Evolutionary conservation across 2,329 filamentous ascomycete genomes (phyloP).

Genomic region (Xylaria digitata): DNA sequence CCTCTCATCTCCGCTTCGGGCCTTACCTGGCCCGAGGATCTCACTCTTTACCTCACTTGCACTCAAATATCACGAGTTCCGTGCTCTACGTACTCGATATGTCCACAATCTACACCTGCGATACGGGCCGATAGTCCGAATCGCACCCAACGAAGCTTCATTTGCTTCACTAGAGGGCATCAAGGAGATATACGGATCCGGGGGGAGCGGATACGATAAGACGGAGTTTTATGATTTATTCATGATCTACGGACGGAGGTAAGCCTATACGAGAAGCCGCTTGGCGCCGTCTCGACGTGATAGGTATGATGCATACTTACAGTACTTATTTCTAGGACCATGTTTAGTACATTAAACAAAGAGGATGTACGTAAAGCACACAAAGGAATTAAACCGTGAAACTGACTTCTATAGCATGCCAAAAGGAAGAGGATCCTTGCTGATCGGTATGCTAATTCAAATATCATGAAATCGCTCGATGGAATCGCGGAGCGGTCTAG

Average conservation of each 20-base stretch:
- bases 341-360: slow-evolving; percentile 69
- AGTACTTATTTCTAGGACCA: slow-evolving; percentile 57
- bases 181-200: slow-evolving; percentile 72
- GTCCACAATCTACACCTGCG: slow-evolving; percentile 65
- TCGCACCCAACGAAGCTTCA: slow-evolving; percentile 69
- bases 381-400: not conserved
- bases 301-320: slow-evolving; percentile 19
- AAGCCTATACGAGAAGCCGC: slow-evolving; percentile 33
- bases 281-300: too few relatives aligned
- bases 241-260: slow-evolving; percentile 67
- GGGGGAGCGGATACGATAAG: slow-evolving; percentile 73
- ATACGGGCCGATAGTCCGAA: slow-evolving; percentile 68
- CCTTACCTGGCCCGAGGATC: slow-evolving; percentile 61
- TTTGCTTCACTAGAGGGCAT: slow-evolving; percentile 67
- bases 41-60: slow-evolving; percentile 63
- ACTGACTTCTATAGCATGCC: slow-evolving; percentile 62
- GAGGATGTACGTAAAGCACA: slow-evolving; percentile 34
- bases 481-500: slow-evolving; percentile 68
- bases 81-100: slow-evolving; percentile 63
- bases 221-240: slow-evolving; percentile 73
- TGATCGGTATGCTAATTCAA: slow-evolving; percentile 76
- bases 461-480: slow-evolving; percentile 68
- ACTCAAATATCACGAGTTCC: slow-evolving; percentile 68
- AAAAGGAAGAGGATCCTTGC: slow-evolving; percentile 72
- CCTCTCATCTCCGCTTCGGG: slow-evolving; percentile 53